Conservation (phyloP, 805 yeast species). For the Saccharomyces kudriavzevii region DNA sequence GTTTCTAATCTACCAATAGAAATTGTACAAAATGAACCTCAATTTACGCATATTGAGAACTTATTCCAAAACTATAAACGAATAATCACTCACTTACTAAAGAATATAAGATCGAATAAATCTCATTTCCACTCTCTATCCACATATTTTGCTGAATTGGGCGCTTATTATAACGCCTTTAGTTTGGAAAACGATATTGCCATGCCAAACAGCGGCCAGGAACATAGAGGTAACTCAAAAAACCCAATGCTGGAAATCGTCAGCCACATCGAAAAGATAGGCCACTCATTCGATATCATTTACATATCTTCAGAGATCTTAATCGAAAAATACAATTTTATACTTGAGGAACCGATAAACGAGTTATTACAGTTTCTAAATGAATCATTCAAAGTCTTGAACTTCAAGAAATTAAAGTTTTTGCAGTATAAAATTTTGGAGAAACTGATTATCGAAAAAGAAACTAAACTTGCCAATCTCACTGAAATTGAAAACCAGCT, state of each 20-base stretch:
- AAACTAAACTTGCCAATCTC: slow-evolving; percentile 25
- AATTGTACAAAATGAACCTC: slow-evolving; percentile 31
- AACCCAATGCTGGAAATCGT: slow-evolving; percentile 27
- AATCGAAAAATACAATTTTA: slow-evolving; percentile 33
- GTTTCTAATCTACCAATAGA: slow-evolving; percentile 7
- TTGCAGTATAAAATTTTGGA: slow-evolving; percentile 40
- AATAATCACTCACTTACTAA: slow-evolving; percentile 21
- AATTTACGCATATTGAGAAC: slow-evolving; percentile 36
- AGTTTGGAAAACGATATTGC: slow-evolving; percentile 43
- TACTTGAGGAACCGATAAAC: slow-evolving; percentile 33
- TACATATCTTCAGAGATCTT: slow-evolving; percentile 44
- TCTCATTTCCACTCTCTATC: slow-evolving; percentile 46
- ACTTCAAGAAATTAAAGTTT: slow-evolving; percentile 51
- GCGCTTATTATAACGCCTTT: slow-evolving; percentile 58
- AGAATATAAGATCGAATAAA: slow-evolving; percentile 23
- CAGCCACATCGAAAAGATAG: slow-evolving; percentile 63
- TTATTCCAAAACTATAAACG: slow-evolving; percentile 22
- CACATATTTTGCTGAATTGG: slow-evolving; percentile 65
- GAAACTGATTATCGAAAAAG: slow-evolving; percentile 33
- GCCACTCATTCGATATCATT: slow-evolving; percentile 74
- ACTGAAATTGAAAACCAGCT: slow-evolving; percentile 30
- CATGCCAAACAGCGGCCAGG: slow-evolving; percentile 44
- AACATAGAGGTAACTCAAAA: slow-evolving; percentile 15
- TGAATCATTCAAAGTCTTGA: slow-evolving; percentile 39
- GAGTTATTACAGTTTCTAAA: slow-evolving; percentile 31